Evolutionary conservation across 164 flowering plant species (phyloP), one percentile per base, ranked within the genome.

Genomic region (Magnolia sinica): DNA sequence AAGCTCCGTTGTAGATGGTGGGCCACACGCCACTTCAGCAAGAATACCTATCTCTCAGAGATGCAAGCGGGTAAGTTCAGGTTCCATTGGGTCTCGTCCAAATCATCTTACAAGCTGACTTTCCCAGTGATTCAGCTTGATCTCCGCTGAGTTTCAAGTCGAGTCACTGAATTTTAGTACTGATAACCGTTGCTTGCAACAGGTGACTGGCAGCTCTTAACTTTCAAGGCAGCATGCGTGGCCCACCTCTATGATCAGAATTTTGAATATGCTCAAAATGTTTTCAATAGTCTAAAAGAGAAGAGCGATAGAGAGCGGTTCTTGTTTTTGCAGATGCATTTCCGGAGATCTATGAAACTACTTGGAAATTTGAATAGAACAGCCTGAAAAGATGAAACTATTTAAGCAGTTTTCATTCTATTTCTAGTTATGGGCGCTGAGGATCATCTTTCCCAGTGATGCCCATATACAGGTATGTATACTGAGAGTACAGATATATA

Each of bases 171-270:
- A 11, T 16, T 11, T 55, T 14, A 11, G 2, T 55, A 16, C 10
- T 55, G 61, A 55, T 55, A 10, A 55, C 13, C 13, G 61, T 75
- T 75, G 27, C 19, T 37, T 86, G 61, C 68, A 23, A 71, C 95
- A 90, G 97, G 92, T 79, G 85, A 91, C 50, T 71, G 80, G 84
- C 50, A 84, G 78, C 85, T 91, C 10, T 72, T 91, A 49, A 76
- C 87, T 16, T 87, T 78, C 86, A 94, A 94, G 84, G 98, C 97
- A 64, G 93, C 94, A 3, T 88, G 89, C 52, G 96, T 94, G 37
- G 78, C 87, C 14, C 87, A 87, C 82, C 51, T 91, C 11, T 93
- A 90, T 74, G 93, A 94, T 31, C 79, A 67, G 7, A 83, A 85
- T 64, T 80, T 82, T 68, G 78, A 76, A 0, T 92, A 90, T 79